phyloP scores from a whole-genome alignment of 148 eudicot genomes.

The Talinum fruticosum region DNA sequence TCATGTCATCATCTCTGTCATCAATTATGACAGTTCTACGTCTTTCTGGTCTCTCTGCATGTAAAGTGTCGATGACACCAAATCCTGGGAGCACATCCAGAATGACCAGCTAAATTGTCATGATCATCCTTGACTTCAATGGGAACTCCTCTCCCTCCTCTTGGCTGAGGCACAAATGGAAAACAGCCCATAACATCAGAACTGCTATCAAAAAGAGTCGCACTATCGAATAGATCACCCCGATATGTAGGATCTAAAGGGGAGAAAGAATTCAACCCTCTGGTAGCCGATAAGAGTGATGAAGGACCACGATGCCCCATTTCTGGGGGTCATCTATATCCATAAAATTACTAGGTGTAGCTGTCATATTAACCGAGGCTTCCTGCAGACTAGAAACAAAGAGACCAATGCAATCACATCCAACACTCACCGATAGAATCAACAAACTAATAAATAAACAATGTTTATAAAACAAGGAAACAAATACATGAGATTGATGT shows the following conservation, averaged over 20 bases:
- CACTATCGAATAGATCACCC: slow-evolving; percentile 37
- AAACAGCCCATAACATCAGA: slow-evolving; percentile 35
- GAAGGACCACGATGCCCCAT: slow-evolving; percentile 37
- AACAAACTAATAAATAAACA: neutral
- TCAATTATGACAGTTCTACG: slow-evolving; percentile 60
- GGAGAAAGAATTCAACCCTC: slow-evolving; percentile 64
- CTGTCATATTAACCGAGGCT: slow-evolving; percentile 33
- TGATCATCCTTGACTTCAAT: slow-evolving; percentile 77
- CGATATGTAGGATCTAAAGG: slow-evolving; percentile 52
- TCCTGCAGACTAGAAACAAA: slow-evolving; percentile 41
- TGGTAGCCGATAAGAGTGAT: slow-evolving; percentile 44
- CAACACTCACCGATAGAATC: slow-evolving; percentile 1
- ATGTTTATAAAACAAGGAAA: neutral
- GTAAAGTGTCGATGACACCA: slow-evolving; percentile 59
- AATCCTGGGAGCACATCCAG: slow-evolving; percentile 55
- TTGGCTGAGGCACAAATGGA: slow-evolving; percentile 83
- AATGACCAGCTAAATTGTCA: slow-evolving; percentile 43
- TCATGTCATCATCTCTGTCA: slow-evolving; percentile 54
- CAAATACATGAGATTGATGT: neutral
- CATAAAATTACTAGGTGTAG: slow-evolving; percentile 64
- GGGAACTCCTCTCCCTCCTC: slow-evolving; percentile 84
- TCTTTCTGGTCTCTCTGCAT: slow-evolving; percentile 49
- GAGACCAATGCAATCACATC: slow-evolving; percentile 4
- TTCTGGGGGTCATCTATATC: slow-evolving; percentile 66
- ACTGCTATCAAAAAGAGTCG: slow-evolving; percentile 32